Percentiles rank a stretch among this genome's conserved stretches.
These are phyloP conservation scores for Plectosphaerella plurivora DNA, from an alignment of 2,329 filamentous ascomycete genomes.

Conservation along the genomic window DNA sequence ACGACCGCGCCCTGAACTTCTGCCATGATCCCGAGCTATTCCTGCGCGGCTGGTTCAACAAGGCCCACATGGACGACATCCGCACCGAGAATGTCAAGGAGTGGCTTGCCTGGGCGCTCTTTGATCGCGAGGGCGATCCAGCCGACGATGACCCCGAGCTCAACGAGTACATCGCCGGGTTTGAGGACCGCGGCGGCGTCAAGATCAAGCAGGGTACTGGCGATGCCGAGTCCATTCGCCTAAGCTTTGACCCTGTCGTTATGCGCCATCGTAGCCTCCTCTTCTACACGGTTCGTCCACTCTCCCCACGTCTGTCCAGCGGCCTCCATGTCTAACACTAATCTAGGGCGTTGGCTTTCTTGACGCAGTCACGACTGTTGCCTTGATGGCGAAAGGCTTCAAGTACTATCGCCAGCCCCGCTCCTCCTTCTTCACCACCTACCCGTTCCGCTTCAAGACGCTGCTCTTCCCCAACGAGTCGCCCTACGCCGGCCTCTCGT, in stretches of 20 bases:
- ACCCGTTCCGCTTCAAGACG: constrained; percentile 53
- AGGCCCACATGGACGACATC: constrained; percentile 52
- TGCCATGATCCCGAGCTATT: constrained; percentile 53
- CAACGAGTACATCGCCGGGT: constrained; percentile 41
- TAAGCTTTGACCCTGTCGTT: constrained; percentile 61
- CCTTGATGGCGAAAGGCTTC: constrained; percentile 46
- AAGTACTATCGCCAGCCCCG: constrained; percentile 36
- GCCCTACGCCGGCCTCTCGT: constrained; percentile 45
- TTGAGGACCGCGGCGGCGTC: constrained; percentile 49
- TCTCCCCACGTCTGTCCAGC: constrained; percentile 29
- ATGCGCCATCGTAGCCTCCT: constrained; percentile 56
- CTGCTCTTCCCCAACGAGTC: constrained; percentile 42
- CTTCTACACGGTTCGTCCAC: constrained; percentile 52
- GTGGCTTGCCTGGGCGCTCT: constrained; percentile 67
- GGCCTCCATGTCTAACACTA: constrained; percentile 1
- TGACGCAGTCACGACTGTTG: constrained; percentile 44
- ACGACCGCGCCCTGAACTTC: constrained; percentile 49
- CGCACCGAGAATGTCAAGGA: constrained; percentile 62
- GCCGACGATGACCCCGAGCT: constrained; percentile 35
- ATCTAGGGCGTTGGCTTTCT: constrained; percentile 21
- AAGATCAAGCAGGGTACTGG: constrained; percentile 51
- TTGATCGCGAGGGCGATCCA: constrained; percentile 41
- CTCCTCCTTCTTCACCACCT: constrained; percentile 37
- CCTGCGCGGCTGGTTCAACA: constrained; percentile 62
- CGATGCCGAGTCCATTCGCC: constrained; percentile 50